These are phyloP conservation scores for Leccinum fallax DNA, from an alignment of 1,284 basidiomycete genomes.

Conservation along the genomic window DNA sequence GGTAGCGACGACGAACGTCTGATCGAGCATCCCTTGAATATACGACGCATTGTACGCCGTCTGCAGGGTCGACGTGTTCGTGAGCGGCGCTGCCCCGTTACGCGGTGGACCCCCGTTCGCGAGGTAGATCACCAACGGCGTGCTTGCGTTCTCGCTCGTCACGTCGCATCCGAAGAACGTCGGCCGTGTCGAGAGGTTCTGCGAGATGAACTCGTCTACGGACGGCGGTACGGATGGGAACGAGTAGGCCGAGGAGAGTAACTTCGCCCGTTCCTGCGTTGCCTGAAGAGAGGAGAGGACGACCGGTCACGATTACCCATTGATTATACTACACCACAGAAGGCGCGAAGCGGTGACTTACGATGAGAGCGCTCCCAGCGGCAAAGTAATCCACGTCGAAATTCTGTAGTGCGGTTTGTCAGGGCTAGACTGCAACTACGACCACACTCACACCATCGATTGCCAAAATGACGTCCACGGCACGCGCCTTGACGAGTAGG, in stretches of 20 bases:
- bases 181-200: conserved; percentile 40
- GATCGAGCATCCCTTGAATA: conserved; percentile 44
- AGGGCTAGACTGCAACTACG: not conserved
- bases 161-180: conserved; percentile 50
- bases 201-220: conserved; percentile 33
- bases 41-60: conserved; percentile 33
- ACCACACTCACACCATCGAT: not conserved
- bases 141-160: conserved; percentile 16
- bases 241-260: conserved; percentile 41
- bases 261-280: conserved; percentile 41
- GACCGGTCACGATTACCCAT: not conserved
- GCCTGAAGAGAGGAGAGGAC: conserved; percentile 26
- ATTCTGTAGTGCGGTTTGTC: conserved; percentile 23
- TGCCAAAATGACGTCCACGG: not conserved
- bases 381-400: conserved; percentile 39
- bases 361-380: conserved; percentile 44
- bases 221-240: conserved; percentile 45
- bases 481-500: not conserved
- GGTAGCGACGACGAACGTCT: conserved; percentile 43
- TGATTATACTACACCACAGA: not conserved
- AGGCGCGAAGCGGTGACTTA: conserved; percentile 27
- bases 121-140: conserved; percentile 43
- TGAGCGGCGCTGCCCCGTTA: conserved; percentile 39
- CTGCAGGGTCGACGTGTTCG: conserved; percentile 44
- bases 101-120: conserved; percentile 48